Base-by-base conservation (phyloP, 2,329 filamentous ascomycete genomes). In the Aspergillus uvarum region DNA sequence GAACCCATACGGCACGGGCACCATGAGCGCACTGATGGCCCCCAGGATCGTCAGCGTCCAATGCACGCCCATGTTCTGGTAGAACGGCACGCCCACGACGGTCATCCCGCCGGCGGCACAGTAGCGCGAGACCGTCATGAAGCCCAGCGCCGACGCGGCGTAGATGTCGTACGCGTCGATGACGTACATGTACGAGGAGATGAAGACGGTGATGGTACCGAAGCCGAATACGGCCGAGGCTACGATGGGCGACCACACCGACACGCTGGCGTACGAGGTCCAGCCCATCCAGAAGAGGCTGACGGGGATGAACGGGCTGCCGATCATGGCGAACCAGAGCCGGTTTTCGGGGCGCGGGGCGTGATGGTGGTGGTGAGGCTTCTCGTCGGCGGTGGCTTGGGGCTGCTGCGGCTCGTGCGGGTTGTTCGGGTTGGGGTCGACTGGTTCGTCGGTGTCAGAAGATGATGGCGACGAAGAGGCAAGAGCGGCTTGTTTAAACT, bases 201-300 rank as follows among this genome's bases (percentile, higher is more conserved):
- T 80, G 69, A 83, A 84, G 11, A 84, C 74, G 51, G 76, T 77
- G 10, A 81, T 76, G 31, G 81, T 76, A 1, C 81, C 82, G 62
- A 79, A 80, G 5, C 83, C 83, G 65, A 86, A 84, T 0, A 84
- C 63, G 0, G 80, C 77, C n/a, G 77, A 81, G 1, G 82, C 82
- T 2, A 72, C 70, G 3, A 86, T 75, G 0, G 81, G 80, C 19
- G 78, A 80, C 82, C 82, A 85, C 64, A 81, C 78, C 8, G 78
- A 81, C 24, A 85, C 38, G 38, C 38, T 80, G 2, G 59, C 70
- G 0, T 63, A 70, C 44, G 69, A 67, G 0, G 81, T 85, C 84
- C 84, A 87, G 0, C 78, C 84, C 73, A 87, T 83, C 83, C 83
- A 87, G 67, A 87, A 86, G 5, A 86, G 72, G 1, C 75, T 76